Percentiles rank a stretch among this genome's conserved stretches.
These are phyloP conservation scores for Pleurotus citrinopileatus DNA, from an alignment of 768 basidiomycete genomes.

Conservation along the genomic window DNA sequence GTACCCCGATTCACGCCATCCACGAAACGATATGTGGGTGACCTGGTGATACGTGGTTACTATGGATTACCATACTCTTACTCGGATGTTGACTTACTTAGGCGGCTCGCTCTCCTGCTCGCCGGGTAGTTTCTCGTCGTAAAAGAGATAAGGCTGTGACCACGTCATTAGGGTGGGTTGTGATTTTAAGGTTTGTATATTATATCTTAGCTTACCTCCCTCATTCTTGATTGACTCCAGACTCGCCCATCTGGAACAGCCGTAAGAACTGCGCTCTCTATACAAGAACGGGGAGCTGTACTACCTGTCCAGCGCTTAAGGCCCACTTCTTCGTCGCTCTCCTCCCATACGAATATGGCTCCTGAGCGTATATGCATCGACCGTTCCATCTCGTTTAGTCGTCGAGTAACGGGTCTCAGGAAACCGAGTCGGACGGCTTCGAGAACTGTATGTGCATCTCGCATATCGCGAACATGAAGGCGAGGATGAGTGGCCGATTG, in stretches of 20 bases:
- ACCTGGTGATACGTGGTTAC: constrained; percentile 21
- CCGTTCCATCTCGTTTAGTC: constrained; percentile 62
- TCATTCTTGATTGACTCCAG: constrained; percentile 68
- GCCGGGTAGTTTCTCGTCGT: constrained; percentile 56
- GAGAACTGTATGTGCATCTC: constrained; percentile 63
- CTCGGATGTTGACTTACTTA: constrained; percentile 20
- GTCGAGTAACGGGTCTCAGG: constrained; percentile 47
- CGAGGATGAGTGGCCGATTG: constrained; percentile 64
- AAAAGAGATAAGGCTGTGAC: constrained; percentile 62
- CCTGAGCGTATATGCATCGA: constrained; percentile 54
- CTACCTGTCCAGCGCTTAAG: constrained; percentile 64
- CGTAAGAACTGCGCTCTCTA: constrained; percentile 5
- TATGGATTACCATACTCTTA: background rate
- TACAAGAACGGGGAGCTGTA: background rate
- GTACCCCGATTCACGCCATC: constrained; percentile 50
- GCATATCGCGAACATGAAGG: constrained; percentile 63
- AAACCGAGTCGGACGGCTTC: constrained; percentile 61
- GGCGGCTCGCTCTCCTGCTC: constrained; percentile 36
- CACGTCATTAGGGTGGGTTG: constrained; percentile 5
- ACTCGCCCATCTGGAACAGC: constrained; percentile 51
- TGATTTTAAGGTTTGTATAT: constrained; percentile 7
- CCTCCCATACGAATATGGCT: constrained; percentile 69
- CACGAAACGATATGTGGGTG: constrained; percentile 52
- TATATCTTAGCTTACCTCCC: constrained; percentile 37
- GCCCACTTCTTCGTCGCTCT: constrained; percentile 63